These are phyloP conservation scores for Tuber aestivum DNA, from an alignment of 495 filamentous ascomycete species.

Conservation along the genomic window DNA sequence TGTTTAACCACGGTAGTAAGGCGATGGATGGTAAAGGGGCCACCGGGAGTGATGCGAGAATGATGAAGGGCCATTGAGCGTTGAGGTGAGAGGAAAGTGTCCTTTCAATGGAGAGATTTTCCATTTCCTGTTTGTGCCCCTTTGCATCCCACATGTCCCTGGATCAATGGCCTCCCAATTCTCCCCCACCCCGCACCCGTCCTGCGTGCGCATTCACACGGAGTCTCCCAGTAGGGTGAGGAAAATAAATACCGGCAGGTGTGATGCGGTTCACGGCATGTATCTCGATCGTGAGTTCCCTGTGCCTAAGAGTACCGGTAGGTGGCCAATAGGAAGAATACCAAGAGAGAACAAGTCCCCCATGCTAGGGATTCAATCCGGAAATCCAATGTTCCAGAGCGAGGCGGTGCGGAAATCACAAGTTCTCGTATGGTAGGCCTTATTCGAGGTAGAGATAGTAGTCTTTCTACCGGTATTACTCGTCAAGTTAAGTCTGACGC, in stretches of 20 bases:
- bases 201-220: neutral
- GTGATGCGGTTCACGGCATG: neutral
- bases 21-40: neutral
- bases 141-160: neutral
- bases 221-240: neutral
- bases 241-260: neutral
- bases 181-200: neutral
- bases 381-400: neutral
- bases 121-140: neutral
- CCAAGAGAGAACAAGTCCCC: neutral
- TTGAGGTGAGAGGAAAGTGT: neutral
- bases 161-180: too few relatives aligned
- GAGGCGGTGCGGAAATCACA: neutral
- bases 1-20: neutral
- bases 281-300: neutral
- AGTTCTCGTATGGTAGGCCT: neutral
- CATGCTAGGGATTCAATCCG: neutral
- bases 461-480: neutral
- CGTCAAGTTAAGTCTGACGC: neutral
- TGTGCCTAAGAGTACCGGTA: too few relatives aligned
- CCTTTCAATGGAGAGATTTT: neutral
- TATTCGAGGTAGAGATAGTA: neutral
- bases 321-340: neutral
- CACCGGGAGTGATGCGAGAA: neutral
- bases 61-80: neutral